Conservation (phyloP, 192 early-diverging fungal species). For the Chytriomyces confervae region DNA sequence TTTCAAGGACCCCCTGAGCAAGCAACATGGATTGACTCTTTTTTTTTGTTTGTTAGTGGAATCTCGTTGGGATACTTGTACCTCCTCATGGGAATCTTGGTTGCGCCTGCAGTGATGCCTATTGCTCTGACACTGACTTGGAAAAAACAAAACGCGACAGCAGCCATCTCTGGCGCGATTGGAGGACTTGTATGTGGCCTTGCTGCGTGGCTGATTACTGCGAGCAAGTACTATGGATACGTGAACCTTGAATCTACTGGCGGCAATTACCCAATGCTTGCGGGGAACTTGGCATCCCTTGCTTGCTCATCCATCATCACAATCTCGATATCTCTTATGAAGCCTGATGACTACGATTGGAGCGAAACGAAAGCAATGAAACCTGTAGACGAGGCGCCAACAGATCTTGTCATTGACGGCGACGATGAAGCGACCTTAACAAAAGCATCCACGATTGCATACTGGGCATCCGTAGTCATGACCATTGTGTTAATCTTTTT, state of each 20-base stretch:
- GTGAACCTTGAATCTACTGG: constrained; percentile 64
- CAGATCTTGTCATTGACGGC: constrained; percentile 45
- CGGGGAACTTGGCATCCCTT: constrained; percentile 63
- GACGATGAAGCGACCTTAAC: constrained; percentile 45
- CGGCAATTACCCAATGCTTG: constrained; percentile 77
- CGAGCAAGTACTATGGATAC: constrained; percentile 57
- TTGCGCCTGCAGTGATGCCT: constrained; percentile 68
- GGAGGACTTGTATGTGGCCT: constrained; percentile 61
- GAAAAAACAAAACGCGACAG: constrained; percentile 65
- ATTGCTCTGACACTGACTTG: constrained; percentile 70
- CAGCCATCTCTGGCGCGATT: constrained; percentile 60
- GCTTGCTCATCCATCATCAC: constrained; percentile 37
- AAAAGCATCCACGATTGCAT: constrained; percentile 67
- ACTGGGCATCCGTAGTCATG: constrained; percentile 55
- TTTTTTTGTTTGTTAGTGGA: no score
- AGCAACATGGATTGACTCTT: no score
- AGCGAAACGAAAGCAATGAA: constrained; percentile 52
- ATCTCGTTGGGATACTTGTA: constrained; percentile 70
- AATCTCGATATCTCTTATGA: constrained; percentile 47
- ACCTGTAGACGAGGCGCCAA: constrained; percentile 52
- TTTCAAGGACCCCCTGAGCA: no score
- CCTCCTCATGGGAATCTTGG: constrained; percentile 67
- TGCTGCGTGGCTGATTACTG: constrained; percentile 65
- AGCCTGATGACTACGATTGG: constrained; percentile 72
- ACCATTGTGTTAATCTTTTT: constrained; percentile 66